Conservation (phyloP, 139 green algal genomes). For the Prasinococcaceae sp. region DNA sequence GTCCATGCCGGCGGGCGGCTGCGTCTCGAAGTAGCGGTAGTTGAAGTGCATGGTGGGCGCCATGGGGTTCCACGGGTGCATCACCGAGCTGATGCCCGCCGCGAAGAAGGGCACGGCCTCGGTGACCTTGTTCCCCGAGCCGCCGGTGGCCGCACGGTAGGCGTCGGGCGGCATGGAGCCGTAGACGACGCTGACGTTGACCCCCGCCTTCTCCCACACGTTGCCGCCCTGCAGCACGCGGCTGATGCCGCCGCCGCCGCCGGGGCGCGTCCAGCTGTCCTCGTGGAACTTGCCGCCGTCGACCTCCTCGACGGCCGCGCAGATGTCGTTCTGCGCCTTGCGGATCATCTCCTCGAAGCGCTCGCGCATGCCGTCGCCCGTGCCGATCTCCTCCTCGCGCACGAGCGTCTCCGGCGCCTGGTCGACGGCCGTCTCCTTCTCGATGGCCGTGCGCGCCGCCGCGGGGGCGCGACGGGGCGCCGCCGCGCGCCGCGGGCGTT, state of each 20-base stretch:
- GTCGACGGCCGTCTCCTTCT: too few relatives aligned
- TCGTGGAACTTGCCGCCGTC: slow-evolving; percentile 82
- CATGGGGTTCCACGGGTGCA: slow-evolving; percentile 94
- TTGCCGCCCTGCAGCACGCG: slow-evolving; percentile 81
- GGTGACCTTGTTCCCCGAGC: neutral
- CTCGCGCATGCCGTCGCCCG: slow-evolving; percentile 58
- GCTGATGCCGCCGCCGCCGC: slow-evolving; percentile 85
- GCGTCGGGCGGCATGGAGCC: slow-evolving; percentile 91
- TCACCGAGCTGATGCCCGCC: slow-evolving; percentile 74
- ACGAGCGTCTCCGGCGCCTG: neutral
- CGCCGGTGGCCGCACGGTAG: slow-evolving; percentile 75
- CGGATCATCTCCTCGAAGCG: slow-evolving; percentile 76
- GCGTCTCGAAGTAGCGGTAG: slow-evolving; percentile 98
- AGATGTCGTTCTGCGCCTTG: slow-evolving; percentile 76
- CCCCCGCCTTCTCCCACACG: slow-evolving; percentile 87
- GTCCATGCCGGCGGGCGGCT: slow-evolving; percentile 73
- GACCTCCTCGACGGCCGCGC: slow-evolving; percentile 64
- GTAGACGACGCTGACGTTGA: slow-evolving; percentile 93
- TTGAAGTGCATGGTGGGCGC: slow-evolving; percentile 99
- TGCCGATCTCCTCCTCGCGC: neutral
- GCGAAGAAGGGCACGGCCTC: slow-evolving; percentile 94
- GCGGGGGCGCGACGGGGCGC: too few relatives aligned
- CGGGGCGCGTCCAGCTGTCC: slow-evolving; percentile 76
- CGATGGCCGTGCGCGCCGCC: too few relatives aligned
- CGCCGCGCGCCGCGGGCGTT: too few relatives aligned